Base-by-base conservation (phyloP, 805 yeast species). In the Yamadazyma scolyti region DNA sequence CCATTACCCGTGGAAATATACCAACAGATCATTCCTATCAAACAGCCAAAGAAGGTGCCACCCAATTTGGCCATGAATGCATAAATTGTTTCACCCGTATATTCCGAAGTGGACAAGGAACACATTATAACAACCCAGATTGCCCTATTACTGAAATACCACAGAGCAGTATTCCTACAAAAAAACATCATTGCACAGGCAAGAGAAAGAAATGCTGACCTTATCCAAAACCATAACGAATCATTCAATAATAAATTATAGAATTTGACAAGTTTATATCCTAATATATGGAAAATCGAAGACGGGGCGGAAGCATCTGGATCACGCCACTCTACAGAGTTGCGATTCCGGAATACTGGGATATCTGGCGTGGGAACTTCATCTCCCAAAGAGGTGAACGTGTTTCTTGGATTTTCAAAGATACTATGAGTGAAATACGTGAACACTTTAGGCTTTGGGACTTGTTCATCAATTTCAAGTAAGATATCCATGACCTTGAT, bases 41-140 rank as follows among this genome's bases (percentile, higher is more conserved):
- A 20, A 23, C 54, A 48, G 1, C 65, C 65, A 36, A 48, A 42
- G 29, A 57, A 49, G 2, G 61, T 34, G 22, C 48, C 52, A 2
- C 40, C 37, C n/a, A 56, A 25, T 33, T 52, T 55, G 22, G 50
- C 44, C 8, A 43, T 16, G 25, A 44, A 50, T 13, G 42, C 40
- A 32, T 56, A 57, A 4, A 54, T 43, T 12, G 59, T 53, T 33
- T 55, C 54, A 0, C 61, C 63, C 8, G 60, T 47, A 18, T 50
- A 48, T 20, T 58, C 58, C 4, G 53, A 34, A 4, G 58, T 53
- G 7, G 57, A 51, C 11, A 58, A 44, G 6, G 47, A 55, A 35
- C 54, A 46, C 56, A 56, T 52, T 23, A 58, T 46, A 6, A 55
- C 60, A 6, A 57, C 33, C 63, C 65, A 58, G 10, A 56, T 39